phyloP scores from a whole-genome alignment of 176 grass and related monocot species.

The Oryza officinalis region DNA sequence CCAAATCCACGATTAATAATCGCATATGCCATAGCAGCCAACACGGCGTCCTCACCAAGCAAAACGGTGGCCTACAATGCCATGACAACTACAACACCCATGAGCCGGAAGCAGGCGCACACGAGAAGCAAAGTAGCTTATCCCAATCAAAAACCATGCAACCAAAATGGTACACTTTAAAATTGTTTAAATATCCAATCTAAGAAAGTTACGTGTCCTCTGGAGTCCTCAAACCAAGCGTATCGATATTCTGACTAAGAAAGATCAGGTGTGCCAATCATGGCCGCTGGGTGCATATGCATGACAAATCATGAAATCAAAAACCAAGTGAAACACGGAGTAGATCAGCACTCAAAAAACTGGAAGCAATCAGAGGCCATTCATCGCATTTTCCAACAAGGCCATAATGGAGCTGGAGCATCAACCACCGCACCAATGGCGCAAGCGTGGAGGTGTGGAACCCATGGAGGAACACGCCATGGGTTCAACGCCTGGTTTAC shows the following conservation, averaged over 20 bases:
- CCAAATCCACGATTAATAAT: background rate
- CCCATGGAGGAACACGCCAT: slow-evolving; percentile 10
- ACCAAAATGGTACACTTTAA: background rate
- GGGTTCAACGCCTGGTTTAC: background rate
- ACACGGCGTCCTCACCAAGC: slow-evolving; percentile 22
- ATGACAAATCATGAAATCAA: slow-evolving; percentile 10
- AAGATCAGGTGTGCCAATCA: background rate
- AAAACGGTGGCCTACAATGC: slow-evolving; percentile 22
- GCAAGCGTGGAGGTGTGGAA: background rate
- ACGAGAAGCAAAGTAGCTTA: slow-evolving; percentile 43
- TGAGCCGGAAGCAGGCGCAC: slow-evolving; percentile 2
- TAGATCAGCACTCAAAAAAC: background rate
- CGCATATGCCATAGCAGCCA: background rate
- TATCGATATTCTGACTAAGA: background rate
- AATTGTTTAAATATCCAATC: background rate
- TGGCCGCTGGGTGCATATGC: background rate
- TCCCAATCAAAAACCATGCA: background rate
- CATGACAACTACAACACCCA: background rate
- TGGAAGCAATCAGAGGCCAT: background rate
- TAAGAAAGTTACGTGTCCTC: background rate
- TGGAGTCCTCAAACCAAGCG: background rate
- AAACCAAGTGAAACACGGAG: background rate
- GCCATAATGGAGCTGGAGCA: background rate
- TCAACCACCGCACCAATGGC: slow-evolving; percentile 15
- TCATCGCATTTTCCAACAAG: slow-evolving; percentile 24